Conservation (phyloP, 2,329 filamentous ascomycete species). For the Ophiosphaerella narmari region DNA sequence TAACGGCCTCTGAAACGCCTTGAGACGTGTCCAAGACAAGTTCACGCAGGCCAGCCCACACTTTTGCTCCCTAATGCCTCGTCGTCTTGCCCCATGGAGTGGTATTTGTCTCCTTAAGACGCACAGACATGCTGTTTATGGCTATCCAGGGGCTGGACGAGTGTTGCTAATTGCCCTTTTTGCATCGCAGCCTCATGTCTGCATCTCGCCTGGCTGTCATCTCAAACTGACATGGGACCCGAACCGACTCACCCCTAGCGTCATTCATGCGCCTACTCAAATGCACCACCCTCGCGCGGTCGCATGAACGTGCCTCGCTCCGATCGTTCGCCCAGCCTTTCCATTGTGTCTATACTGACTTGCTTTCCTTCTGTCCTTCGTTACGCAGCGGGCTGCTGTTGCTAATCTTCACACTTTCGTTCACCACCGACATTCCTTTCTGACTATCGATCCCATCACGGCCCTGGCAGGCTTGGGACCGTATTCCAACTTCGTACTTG, state of each 20-base stretch:
- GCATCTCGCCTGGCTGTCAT: constrained; percentile 22
- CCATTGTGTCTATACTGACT: constrained; percentile 37
- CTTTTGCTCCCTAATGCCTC: constrained; percentile 23
- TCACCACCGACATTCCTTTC: constrained; percentile 27
- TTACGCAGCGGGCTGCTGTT: constrained; percentile 46
- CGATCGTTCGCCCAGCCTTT: constrained; percentile 43
- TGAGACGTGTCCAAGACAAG: constrained; percentile 45
- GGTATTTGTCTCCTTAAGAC: constrained; percentile 21
- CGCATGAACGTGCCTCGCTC: constrained; percentile 42
- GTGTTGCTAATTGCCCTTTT: constrained; percentile 34
- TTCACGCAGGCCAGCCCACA: constrained; percentile 26
- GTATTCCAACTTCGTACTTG: constrained; percentile 18
- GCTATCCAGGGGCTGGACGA: constrained; percentile 9
- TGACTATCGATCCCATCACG: constrained; percentile 26
- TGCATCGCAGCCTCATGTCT: constrained; percentile 20
- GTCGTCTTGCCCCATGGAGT: constrained; percentile 17
- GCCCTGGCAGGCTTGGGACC: constrained; percentile 45
- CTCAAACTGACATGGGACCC: constrained; percentile 46
- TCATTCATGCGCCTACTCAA: constrained; percentile 45
- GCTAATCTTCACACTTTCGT: constrained; percentile 42
- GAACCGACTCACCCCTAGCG: constrained; percentile 41
- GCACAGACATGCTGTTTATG: constrained; percentile 19
- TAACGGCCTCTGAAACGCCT: constrained; percentile 42
- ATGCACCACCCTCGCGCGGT: constrained; percentile 38
- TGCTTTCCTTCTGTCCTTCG: constrained; percentile 40